These are phyloP conservation scores for Plectosphaerella sp. DNA, from an alignment of 2,329 filamentous ascomycete species.

Conservation along the genomic window DNA sequence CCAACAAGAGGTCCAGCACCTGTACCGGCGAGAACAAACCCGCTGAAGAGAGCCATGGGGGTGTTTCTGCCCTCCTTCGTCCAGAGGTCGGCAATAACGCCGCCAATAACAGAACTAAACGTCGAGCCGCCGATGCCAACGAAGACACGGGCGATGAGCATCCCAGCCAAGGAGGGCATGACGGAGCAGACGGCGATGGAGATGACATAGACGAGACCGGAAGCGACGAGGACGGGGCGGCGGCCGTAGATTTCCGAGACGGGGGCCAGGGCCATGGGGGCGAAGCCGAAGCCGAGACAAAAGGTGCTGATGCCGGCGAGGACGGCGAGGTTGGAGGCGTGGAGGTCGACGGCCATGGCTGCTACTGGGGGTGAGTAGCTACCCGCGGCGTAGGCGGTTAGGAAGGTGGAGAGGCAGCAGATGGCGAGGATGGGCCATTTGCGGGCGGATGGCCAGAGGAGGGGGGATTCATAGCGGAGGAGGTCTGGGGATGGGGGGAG, in stretches of 20 bases:
- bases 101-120: constrained; percentile 89
- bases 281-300: constrained; percentile 73
- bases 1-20: constrained; percentile 72
- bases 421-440: constrained; percentile 70
- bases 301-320: constrained; percentile 76
- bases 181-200: constrained; percentile 72
- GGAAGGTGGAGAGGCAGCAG: constrained; percentile 69
- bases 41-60: constrained; percentile 87
- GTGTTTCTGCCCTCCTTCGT: constrained; percentile 74
- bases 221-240: constrained; percentile 73
- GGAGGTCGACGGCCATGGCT: constrained; percentile 63
- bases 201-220: constrained; percentile 66
- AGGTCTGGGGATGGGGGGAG: constrained; percentile 61
- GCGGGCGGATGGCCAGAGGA: constrained; percentile 64
- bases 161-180: constrained; percentile 63
- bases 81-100: constrained; percentile 84
- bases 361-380: constrained; percentile 68
- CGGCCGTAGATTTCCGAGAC: constrained; percentile 87
- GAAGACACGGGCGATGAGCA: constrained; percentile 72
- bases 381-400: constrained; percentile 79
- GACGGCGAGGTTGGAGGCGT: constrained; percentile 61
- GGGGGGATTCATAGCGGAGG: constrained; percentile 62
- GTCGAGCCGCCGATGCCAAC: constrained; percentile 71
- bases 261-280: constrained; percentile 84
- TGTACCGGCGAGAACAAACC: constrained; percentile 71